phyloP scores from a whole-genome alignment of 2,329 filamentous ascomycete species.

The Eutypella sp. region DNA sequence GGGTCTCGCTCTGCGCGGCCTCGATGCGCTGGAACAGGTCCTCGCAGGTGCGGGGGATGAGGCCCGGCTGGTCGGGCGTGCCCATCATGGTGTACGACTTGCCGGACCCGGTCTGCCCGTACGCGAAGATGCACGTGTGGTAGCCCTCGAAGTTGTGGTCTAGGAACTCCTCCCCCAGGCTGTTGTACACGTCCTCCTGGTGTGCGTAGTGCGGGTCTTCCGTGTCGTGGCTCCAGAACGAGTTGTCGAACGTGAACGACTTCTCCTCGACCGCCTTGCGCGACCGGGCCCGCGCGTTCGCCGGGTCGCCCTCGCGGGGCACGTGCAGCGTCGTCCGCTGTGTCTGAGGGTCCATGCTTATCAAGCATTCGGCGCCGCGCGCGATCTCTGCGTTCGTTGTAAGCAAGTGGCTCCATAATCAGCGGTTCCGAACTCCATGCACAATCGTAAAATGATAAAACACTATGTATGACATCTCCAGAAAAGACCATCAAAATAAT shows the following conservation, averaged over 20 bases:
- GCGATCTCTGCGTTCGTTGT: constrained; percentile 66
- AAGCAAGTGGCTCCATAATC: background rate
- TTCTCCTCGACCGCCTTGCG: constrained; percentile 82
- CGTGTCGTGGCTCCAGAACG: constrained; percentile 90
- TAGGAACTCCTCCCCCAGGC: constrained; percentile 90
- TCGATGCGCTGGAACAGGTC: constrained; percentile 94
- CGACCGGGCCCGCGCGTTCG: constrained; percentile 55
- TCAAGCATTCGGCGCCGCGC: constrained; percentile 75
- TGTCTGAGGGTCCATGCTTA: constrained; percentile 83
- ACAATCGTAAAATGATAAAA: background rate
- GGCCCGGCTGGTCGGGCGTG: constrained; percentile 72
- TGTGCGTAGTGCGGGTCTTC: constrained; percentile 80
- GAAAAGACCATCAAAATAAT: no score
- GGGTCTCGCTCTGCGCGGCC: constrained; percentile 67
- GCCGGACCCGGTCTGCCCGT: constrained; percentile 94
- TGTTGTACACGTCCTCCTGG: constrained; percentile 91
- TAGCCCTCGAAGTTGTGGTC: constrained; percentile 99
- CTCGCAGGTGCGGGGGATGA: constrained; percentile 93
- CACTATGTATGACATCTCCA: no score
- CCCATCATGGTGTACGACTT: constrained; percentile 99
- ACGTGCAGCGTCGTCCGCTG: constrained; percentile 78
- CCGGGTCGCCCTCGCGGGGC: constrained; percentile 53
- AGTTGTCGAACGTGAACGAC: constrained; percentile 92
- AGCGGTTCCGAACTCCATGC: constrained; percentile 8
- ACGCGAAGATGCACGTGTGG: constrained; percentile 98